Evolutionary conservation across 2,329 filamentous ascomycete genomes (phyloP).

Genomic region (Aureobasidium subglaciale): DNA sequence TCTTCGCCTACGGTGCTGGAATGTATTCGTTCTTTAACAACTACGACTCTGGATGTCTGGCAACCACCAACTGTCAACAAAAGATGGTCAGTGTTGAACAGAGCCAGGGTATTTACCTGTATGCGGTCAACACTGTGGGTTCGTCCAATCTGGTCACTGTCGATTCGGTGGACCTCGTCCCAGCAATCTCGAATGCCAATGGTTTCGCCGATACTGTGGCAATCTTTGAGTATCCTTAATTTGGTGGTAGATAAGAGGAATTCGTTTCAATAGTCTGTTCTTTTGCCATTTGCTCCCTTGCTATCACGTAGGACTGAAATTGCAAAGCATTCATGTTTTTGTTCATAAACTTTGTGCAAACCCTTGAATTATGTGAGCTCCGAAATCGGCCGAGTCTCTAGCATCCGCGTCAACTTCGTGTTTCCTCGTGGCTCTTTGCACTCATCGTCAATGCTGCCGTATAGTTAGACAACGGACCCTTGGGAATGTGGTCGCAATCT

Average conservation of each 20-base stretch:
- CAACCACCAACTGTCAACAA: constrained; percentile 62
- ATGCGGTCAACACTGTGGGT: constrained; percentile 20
- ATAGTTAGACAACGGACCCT: too few relatives aligned
- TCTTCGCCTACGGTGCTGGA: constrained; percentile 66
- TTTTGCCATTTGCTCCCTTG: neutral
- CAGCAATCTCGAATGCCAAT: constrained; percentile 21
- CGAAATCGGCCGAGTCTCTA: neutral
- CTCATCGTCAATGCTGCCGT: too few relatives aligned
- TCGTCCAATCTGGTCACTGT: constrained; percentile 22
- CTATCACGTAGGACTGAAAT: too few relatives aligned
- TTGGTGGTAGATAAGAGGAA: too few relatives aligned
- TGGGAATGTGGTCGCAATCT: neutral
- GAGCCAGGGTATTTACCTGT: constrained; percentile 19
- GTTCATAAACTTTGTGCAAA: neutral
- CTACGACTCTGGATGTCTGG: constrained; percentile 65
- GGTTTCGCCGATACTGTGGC: constrained; percentile 23
- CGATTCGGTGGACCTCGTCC: constrained; percentile 23
- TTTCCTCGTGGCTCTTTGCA: too few relatives aligned
- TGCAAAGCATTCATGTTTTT: too few relatives aligned
- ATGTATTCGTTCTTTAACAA: constrained; percentile 81
- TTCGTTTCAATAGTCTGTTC: neutral
- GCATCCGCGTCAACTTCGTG: neutral
- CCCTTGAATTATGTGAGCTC: neutral
- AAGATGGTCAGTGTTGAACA: constrained; percentile 67
- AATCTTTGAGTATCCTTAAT: constrained; percentile 27